A percentile compares a stretch with the other conserved stretches of the same genome.
Evolutionary conservation across 164 flowering plant genomes (phyloP).

Genomic region (Macadamia tetraphylla): DNA sequence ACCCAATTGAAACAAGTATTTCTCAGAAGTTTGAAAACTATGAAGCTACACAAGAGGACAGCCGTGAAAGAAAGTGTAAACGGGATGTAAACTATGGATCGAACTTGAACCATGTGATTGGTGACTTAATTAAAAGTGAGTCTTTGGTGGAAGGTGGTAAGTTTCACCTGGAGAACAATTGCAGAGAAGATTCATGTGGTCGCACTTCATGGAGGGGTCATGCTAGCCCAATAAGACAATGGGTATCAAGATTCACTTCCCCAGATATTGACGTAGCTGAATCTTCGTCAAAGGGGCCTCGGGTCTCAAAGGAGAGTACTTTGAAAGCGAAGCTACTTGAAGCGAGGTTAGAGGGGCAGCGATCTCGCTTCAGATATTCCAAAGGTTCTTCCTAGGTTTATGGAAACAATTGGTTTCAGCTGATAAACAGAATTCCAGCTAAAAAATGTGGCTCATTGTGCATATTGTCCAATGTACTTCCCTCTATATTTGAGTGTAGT

Average conservation of each 20-base stretch:
- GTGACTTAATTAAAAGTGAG: conserved; percentile 33
- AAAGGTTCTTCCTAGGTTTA: conserved; percentile 15
- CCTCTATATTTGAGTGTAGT: neutral
- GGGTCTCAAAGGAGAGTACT: conserved; percentile 40
- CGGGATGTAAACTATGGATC: conserved; percentile 22
- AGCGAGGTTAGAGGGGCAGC: conserved; percentile 64
- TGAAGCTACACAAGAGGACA: conserved; percentile 19
- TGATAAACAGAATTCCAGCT: neutral
- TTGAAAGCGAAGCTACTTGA: conserved; percentile 74
- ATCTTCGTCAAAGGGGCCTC: conserved; percentile 30
- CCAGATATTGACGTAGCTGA: conserved; percentile 41
- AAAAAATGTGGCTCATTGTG: neutral
- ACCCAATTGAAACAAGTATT: conserved; percentile 14
- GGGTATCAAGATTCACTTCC: conserved; percentile 37
- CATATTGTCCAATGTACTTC: neutral
- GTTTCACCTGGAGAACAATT: conserved; percentile 23
- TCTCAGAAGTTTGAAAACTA: conserved; percentile 14
- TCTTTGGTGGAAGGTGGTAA: conserved; percentile 34
- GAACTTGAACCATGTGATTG: conserved; percentile 22
- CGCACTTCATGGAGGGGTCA: conserved; percentile 27
- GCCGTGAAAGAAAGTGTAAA: conserved; percentile 18
- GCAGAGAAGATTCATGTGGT: conserved; percentile 29
- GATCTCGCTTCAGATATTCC: conserved; percentile 32
- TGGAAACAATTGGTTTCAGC: neutral
- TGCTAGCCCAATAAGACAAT: conserved; percentile 50